A percentile compares a stretch with the other conserved stretches of the same genome.
Evolutionary conservation across 306 rosid genomes (phyloP).

Genomic region (Sicyos baderoa): DNA sequence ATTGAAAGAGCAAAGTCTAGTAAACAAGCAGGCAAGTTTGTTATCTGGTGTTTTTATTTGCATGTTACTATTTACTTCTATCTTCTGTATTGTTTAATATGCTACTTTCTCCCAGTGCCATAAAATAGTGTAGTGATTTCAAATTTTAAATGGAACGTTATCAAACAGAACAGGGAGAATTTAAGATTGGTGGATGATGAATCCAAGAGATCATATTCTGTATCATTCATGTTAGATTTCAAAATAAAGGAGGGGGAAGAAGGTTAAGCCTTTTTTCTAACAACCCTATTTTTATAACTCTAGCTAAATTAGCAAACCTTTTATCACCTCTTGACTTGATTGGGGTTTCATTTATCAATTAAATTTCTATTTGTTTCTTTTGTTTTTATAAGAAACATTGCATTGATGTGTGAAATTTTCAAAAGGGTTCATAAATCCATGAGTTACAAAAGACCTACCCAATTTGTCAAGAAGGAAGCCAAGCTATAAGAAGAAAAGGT

Average conservation of each 20-base stretch:
- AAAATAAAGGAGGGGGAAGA: neutral
- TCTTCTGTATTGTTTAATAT: neutral
- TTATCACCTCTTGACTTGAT: neutral
- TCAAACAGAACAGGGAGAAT: neutral
- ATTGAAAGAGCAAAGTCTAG: conserved; percentile 49
- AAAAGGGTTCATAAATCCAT: too few species aligned
- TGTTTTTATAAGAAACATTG: too few species aligned
- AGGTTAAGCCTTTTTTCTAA: neutral
- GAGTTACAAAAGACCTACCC: too few species aligned
- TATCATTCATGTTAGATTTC: neutral
- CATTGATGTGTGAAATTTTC: too few species aligned
- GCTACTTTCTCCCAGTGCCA: neutral
- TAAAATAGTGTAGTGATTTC: neutral
- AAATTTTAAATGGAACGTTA: neutral
- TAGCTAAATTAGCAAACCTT: neutral
- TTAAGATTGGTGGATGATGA: neutral
- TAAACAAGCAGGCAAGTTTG: conserved; percentile 46
- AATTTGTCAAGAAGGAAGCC: too few species aligned
- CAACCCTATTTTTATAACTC: neutral
- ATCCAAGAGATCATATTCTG: neutral
- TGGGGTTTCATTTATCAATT: neutral
- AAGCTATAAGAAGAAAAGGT: too few species aligned
- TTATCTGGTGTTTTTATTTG: conserved; percentile 2
- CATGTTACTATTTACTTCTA: neutral
- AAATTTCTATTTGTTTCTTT: neutral